Percentiles rank a stretch among this genome's conserved stretches.
phyloP scores from a whole-genome alignment of 2,329 filamentous ascomycete genomes.

The Hymenoscyphus repandus region DNA sequence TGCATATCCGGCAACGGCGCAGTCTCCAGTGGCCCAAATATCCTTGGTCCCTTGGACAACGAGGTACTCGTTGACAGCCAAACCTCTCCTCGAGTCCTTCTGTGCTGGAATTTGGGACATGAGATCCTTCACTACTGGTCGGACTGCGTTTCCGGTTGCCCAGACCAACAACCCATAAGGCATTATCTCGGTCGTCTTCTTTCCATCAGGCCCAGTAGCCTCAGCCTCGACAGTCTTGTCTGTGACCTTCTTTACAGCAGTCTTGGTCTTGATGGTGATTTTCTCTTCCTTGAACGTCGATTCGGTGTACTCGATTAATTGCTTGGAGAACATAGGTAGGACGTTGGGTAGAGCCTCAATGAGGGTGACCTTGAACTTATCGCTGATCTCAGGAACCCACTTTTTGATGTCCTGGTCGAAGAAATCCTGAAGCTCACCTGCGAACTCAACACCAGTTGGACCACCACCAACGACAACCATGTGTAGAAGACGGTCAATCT shows the following conservation, averaged over 20 bases:
- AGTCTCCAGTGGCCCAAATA: slow-evolving; percentile 97
- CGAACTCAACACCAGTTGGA: slow-evolving; percentile 96
- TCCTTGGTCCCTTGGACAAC: slow-evolving; percentile 96
- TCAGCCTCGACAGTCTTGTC: slow-evolving; percentile 91
- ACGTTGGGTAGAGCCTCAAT: slow-evolving; percentile 97
- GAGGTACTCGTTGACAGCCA: slow-evolving; percentile 97
- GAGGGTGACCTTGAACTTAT: slow-evolving; percentile 94
- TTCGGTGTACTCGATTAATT: slow-evolving; percentile 98
- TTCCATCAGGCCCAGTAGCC: slow-evolving; percentile 72
- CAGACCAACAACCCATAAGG: slow-evolving; percentile 96
- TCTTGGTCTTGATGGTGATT: slow-evolving; percentile 96
- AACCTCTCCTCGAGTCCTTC: slow-evolving; percentile 87
- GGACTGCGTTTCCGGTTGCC: slow-evolving; percentile 95
- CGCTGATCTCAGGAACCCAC: slow-evolving; percentile 91
- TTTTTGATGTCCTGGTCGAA: slow-evolving; percentile 98
- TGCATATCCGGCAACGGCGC: slow-evolving; percentile 93
- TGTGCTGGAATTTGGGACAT: slow-evolving; percentile 90
- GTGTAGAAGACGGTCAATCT: slow-evolving; percentile 90
- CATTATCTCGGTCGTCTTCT: slow-evolving; percentile 74
- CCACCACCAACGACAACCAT: slow-evolving; percentile 96
- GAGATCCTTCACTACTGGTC: slow-evolving; percentile 83
- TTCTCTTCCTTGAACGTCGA: slow-evolving; percentile 98
- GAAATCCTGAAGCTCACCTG: slow-evolving; percentile 96
- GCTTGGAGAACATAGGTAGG: slow-evolving; percentile 97
- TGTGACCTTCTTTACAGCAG: slow-evolving; percentile 96